Percentiles rank a stretch among this genome's conserved stretches.
These are phyloP conservation scores for Pyrus pyrifolia DNA, from an alignment of 306 rosid genomes.

Conservation along the genomic window DNA sequence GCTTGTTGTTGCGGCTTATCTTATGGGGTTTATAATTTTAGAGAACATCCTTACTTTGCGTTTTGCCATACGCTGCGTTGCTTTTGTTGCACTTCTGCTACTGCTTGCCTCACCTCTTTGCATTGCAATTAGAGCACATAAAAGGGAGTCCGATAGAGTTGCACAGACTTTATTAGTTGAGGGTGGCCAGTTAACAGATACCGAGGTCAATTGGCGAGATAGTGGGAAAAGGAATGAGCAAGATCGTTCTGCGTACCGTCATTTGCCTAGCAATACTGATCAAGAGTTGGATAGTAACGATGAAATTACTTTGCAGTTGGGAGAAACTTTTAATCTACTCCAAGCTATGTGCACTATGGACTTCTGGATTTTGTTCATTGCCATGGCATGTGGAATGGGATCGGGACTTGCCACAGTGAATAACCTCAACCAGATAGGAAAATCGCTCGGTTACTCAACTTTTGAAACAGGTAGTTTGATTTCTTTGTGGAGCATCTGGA, in stretches of 20 bases:
- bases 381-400: constrained; percentile 25
- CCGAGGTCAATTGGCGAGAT: background rate
- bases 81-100: constrained; percentile 12
- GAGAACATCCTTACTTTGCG: constrained; percentile 1
- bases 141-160: constrained; percentile 7
- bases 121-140: constrained; percentile 16
- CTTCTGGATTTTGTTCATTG: constrained; percentile 27
- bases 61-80: background rate
- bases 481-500: constrained; percentile 30
- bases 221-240: background rate
- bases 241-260: background rate
- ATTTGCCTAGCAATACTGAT: background rate
- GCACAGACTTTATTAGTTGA: background rate
- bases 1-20: constrained; percentile 16
- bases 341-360: constrained; percentile 11
- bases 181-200: background rate
- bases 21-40: constrained; percentile 1
- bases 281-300: background rate
- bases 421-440: constrained; percentile 22
- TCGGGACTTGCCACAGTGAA: constrained; percentile 20
- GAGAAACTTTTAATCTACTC: constrained; percentile 7
- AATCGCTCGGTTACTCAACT: constrained; percentile 8
- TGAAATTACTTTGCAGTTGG: constrained; percentile 1
- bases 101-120: constrained; percentile 15
- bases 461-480: constrained; percentile 13